phyloP scores from a whole-genome alignment of 805 yeast genomes.

The Yarrowia sp. region DNA sequence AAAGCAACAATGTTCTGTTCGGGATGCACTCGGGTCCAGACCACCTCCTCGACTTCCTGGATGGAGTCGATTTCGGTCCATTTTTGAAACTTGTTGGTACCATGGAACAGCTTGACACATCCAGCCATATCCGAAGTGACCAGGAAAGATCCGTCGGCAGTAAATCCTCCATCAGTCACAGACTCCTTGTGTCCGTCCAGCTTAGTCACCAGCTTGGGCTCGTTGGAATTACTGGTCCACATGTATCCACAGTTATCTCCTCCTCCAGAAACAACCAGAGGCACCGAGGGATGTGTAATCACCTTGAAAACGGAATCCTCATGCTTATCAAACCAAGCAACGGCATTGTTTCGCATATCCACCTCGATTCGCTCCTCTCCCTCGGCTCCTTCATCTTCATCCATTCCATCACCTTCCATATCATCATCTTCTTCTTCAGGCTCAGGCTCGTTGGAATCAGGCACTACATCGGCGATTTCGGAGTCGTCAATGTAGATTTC shows the following conservation, averaged over 20 bases:
- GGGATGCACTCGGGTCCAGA: constrained; percentile 82
- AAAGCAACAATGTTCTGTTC: constrained; percentile 74
- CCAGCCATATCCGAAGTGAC: constrained; percentile 97
- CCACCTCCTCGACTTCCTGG: constrained; percentile 87
- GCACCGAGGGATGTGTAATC: constrained; percentile 79
- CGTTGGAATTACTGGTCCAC: constrained; percentile 80
- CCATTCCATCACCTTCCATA: background rate
- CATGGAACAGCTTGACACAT: constrained; percentile 65
- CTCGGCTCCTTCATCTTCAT: background rate
- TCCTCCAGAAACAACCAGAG: constrained; percentile 86
- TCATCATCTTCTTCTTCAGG: constrained; percentile 20
- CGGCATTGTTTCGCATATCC: constrained; percentile 86
- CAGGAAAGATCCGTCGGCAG: constrained; percentile 73
- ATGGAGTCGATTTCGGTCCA: constrained; percentile 71
- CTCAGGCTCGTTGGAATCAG: background rate
- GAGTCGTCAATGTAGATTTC: constrained; percentile 9
- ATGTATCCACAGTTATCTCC: constrained; percentile 86
- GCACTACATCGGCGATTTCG: constrained; percentile 16
- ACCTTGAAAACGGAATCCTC: constrained; percentile 80
- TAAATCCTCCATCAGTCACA: constrained; percentile 78
- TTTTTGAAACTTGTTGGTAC: constrained; percentile 72
- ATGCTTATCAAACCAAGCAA: constrained; percentile 85
- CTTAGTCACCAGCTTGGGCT: constrained; percentile 75
- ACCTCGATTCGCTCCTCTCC: constrained; percentile 50
- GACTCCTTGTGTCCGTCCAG: constrained; percentile 83